Base-by-base conservation (phyloP, 768 basidiomycete species). In the Mycena belliarum region DNA sequence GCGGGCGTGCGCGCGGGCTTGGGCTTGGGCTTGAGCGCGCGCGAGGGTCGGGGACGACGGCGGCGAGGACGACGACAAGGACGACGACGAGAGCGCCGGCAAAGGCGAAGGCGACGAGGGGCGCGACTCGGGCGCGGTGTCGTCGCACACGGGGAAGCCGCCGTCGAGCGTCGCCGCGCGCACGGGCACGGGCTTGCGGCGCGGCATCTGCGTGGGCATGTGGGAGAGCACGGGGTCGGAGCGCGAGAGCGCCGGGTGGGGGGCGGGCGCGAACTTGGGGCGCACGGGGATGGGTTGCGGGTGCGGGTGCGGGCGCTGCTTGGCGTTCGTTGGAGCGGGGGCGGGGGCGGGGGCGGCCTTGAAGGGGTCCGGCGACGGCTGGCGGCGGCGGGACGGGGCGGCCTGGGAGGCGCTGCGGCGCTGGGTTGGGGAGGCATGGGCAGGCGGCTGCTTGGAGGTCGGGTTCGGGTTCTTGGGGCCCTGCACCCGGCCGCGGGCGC, bases 71-170 rank as follows among this genome's bases (percentile, higher is more conserved):
- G n/a, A n/a, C n/a, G n/a, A n/a, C n/a, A n/a, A n/a, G n/a, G n/a
- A n/a, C n/a, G n/a, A n/a, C n/a, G n/a, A n/a, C n/a, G n/a, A n/a
- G n/a, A n/a, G n/a, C n/a, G n/a, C n/a, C n/a, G n/a, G n/a, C n/a
- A n/a, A n/a, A n/a, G 42, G 12, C 16, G 16, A 24, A 50, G 44
- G 44, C 29, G 6, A 45, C 37, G 1, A 50, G 55, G 7, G 49
- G 54, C 24, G 70, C 68, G 24, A 72, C 76, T 5, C 72, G 76
- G 6, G 73, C 74, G 43, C 86, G 85, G 38, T 79, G 64, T 92
- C 89, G 61, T 91, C 89, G 63, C 89, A 91, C 43, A 92, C 72
- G 3, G 87, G 89, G 70, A 89, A 89, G 33, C 18, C 40, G 47
- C 37, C 35, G 45, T 68, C 65, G 50, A 66, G 46, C n/a, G 70